Evolutionary conservation across 306 rosid species (phyloP).

Genomic region (Alnus rubra): DNA sequence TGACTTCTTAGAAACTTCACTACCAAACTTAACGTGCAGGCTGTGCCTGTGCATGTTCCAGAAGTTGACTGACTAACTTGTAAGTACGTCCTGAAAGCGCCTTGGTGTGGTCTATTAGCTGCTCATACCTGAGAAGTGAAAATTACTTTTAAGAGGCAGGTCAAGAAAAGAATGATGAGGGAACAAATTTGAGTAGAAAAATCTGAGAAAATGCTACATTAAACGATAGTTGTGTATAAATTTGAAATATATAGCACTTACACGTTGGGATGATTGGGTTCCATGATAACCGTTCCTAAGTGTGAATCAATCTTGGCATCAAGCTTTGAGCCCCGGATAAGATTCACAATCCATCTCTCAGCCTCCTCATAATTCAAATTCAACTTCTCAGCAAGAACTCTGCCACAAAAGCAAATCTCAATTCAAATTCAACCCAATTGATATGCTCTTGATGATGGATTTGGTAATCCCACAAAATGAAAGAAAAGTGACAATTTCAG

Average conservation of each 20-base stretch:
- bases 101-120: constrained; percentile 85
- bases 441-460: not conserved
- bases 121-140: constrained; percentile 69
- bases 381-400: constrained; percentile 89
- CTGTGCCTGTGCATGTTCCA: constrained; percentile 72
- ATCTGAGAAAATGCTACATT: not conserved
- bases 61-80: constrained; percentile 69
- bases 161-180: not conserved
- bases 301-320: constrained; percentile 82
- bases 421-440: not conserved
- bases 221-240: constrained; percentile 3
- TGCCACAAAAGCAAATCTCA: constrained; percentile 30
- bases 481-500: not conserved
- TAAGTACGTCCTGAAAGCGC: constrained; percentile 73
- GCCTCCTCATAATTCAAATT: constrained; percentile 92
- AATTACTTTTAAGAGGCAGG: not conserved
- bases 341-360: constrained; percentile 92
- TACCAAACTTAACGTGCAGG: constrained; percentile 44
- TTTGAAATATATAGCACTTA: constrained; percentile 41
- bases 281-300: constrained; percentile 74
- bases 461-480: not conserved
- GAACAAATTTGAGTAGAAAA: not conserved
- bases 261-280: constrained; percentile 86
- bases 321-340: constrained; percentile 81
- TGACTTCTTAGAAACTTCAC: constrained; percentile 16